Base-by-base conservation (phyloP, 2,329 filamentous ascomycete species). In the Colletotrichum theobromicola region DNA sequence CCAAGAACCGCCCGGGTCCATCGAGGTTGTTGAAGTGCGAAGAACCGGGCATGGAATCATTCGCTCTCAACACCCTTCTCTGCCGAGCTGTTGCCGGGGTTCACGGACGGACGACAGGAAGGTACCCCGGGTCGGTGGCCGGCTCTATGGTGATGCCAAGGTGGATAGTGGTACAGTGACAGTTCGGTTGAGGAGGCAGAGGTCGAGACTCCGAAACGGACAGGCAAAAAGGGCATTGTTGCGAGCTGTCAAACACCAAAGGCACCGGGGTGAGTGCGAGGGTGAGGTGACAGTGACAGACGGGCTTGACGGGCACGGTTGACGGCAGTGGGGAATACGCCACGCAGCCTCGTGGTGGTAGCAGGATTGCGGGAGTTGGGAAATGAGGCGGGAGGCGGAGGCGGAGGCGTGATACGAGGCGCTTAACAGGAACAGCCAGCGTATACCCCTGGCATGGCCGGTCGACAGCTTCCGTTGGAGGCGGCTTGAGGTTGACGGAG, bases 321-420 rank as follows among this genome's bases (percentile, higher is more conserved):
- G 26, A 12, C 55, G 35, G 55, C 53, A 26, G 68, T 71, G 72
- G 67, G 16, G 68, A 67, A 71, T 37, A 70, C 67, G 67, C 58
- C 68, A 70, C 67, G 35, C 42, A 72, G 68, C 67, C 67, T 71
- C 55, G 68, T 67, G 55, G 50, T 32, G 55, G 60, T 32, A n/a
- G n/a, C n/a, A n/a, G n/a, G 32, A 66, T n/a, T n/a, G n/a, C 42
- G 32, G 70, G 68, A 62, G 46, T 53, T 64, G 63, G 21, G 55
- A 72, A 66, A 62, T 72, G 42, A 63, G 68, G 68, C 72, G 61
- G 42, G 55, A 74, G 62, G 55, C 28, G 67, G 26, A 65, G 58
- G 71, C 57, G 30, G 46, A 53, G 32, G 57, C 68, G 62, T 69
- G 42, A 72, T 50, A 74, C 42, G 72, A 72, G 62, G 67, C 72